Percentiles rank a stretch among this genome's conserved stretches.
Conservation (phyloP, 106 monocot genomes). For the Vanilla planifolia region DNA sequence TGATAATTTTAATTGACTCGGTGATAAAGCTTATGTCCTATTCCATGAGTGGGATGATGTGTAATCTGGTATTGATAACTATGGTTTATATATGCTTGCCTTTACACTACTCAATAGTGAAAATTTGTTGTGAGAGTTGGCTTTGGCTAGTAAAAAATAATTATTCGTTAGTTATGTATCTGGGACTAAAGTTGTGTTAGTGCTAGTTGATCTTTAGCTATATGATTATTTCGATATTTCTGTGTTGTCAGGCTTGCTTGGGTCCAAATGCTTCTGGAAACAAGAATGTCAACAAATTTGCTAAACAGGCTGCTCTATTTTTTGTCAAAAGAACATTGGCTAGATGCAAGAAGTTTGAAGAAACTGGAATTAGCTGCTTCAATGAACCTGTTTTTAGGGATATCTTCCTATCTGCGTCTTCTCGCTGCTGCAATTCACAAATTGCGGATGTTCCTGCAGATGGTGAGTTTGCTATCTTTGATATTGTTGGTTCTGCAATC, state of each 20-base stretch:
- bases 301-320: slow-evolving; percentile 29
- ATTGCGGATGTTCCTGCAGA: background rate
- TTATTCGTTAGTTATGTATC: background rate
- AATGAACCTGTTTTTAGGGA: slow-evolving; percentile 39
- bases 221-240: background rate
- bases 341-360: slow-evolving; percentile 38
- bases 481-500: background rate
- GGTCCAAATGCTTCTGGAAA: slow-evolving; percentile 31
- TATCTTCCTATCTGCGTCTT: slow-evolving; percentile 26
- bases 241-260: slow-evolving; percentile 23
- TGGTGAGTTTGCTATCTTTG: slow-evolving; percentile 5
- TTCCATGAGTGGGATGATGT: no score
- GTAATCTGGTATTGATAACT: no score
- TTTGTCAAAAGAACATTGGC: slow-evolving; percentile 44
- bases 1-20: no score
- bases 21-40: no score
- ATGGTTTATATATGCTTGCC: no score
- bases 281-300: slow-evolving; percentile 38
- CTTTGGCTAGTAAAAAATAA: no score
- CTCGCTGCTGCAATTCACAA: slow-evolving; percentile 16
- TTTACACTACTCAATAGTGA: no score
- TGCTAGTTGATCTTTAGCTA: background rate
- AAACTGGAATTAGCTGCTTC: slow-evolving; percentile 41
- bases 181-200: background rate
- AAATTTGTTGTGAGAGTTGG: no score